Conservation (phyloP, 192 early-diverging fungal species). For the Backusella tarrabulga region DNA sequence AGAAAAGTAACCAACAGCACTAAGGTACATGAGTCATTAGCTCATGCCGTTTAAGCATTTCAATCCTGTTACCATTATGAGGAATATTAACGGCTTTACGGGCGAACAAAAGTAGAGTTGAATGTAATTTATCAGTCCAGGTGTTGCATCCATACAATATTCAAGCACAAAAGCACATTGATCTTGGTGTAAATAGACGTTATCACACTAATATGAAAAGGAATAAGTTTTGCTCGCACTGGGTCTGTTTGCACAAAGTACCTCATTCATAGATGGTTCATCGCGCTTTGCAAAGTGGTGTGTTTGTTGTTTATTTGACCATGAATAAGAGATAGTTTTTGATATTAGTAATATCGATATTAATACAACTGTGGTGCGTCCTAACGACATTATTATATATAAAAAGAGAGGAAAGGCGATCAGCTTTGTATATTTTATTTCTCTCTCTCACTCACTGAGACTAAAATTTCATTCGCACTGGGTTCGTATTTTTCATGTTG, state of each 20-base stretch:
- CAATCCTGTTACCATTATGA: constrained; percentile 41
- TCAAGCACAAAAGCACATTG: constrained; percentile 60
- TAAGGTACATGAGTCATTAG: constrained; percentile 16
- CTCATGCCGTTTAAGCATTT: background rate
- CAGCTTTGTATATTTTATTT: background rate
- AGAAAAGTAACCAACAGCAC: constrained; percentile 64
- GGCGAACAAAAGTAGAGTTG: constrained; percentile 56
- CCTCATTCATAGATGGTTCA: background rate
- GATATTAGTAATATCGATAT: constrained; percentile 6
- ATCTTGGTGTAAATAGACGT: constrained; percentile 50
- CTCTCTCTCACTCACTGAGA: background rate
- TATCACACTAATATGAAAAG: constrained; percentile 36
- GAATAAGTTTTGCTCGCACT: background rate
- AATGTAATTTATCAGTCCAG: constrained; percentile 62
- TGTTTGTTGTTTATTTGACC: constrained; percentile 5
- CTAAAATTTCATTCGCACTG: constrained; percentile 6
- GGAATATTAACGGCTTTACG: constrained; percentile 37
- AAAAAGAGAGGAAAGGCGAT: background rate
- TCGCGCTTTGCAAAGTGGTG: constrained; percentile 6
- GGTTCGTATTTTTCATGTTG: background rate
- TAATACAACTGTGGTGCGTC: constrained; percentile 14
- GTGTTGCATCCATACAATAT: constrained; percentile 60
- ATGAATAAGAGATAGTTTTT: constrained; percentile 13
- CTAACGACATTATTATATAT: constrained; percentile 7
- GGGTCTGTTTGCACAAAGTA: background rate